Conservation (phyloP, 345 rosid genomes). For the Melaleuca alternifolia region DNA sequence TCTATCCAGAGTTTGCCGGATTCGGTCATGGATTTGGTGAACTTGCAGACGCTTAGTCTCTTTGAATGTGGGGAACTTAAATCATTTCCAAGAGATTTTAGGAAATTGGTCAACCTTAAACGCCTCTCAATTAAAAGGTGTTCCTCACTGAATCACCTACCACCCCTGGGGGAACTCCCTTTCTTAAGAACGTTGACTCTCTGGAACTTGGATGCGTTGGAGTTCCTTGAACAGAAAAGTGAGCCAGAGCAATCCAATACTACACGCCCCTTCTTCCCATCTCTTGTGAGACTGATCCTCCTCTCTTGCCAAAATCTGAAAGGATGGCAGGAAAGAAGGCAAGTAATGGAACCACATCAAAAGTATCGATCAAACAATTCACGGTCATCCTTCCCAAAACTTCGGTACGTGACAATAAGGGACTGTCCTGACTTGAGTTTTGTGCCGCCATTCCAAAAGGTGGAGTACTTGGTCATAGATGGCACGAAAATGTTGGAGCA, state of each 20-base stretch:
- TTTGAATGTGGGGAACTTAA: fast-evolving
- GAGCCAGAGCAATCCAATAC: not conserved
- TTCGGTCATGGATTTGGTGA: not conserved
- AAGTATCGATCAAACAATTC: not conserved
- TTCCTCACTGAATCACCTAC: not conserved
- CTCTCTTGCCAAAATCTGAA: not conserved
- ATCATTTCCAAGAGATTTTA: not conserved
- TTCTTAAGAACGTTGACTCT: not conserved
- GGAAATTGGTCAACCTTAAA: not conserved
- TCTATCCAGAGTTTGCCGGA: not conserved
- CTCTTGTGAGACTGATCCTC: not conserved
- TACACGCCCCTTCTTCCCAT: not conserved
- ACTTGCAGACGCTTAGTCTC: not conserved
- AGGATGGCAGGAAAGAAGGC: not conserved
- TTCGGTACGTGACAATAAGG: fast-evolving
- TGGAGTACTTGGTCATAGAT: too few species aligned
- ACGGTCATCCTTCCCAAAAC: not conserved
- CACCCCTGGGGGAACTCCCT: not conserved
- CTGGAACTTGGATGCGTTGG: fast-evolving
- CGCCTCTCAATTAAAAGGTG: fast-evolving
- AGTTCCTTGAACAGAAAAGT: not conserved
- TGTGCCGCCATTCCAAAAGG: not conserved
- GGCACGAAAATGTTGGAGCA: not conserved
- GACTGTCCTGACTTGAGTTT: fast-evolving
- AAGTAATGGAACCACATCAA: not conserved